Percentiles rank a stretch among this genome's conserved stretches.
phyloP scores from a whole-genome alignment of 1,284 basidiomycete species.

The Phylloboletellus chloephorus region DNA sequence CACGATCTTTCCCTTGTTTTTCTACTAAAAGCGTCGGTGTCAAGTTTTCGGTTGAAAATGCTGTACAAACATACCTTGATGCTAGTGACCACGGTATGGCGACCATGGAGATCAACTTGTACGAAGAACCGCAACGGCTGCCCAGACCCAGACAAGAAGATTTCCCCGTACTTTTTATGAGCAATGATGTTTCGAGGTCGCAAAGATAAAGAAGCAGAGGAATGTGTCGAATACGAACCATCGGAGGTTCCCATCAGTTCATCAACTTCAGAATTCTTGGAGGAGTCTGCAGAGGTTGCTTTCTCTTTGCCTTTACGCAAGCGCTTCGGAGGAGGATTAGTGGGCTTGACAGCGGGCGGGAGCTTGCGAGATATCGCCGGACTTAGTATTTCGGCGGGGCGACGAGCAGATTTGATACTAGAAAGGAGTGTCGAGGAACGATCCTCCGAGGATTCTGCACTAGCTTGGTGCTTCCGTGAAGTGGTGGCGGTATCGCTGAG shows the following conservation, averaged over 20 bases:
- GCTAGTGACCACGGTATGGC: slow-evolving; percentile 40
- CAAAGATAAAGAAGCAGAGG: slow-evolving; percentile 12
- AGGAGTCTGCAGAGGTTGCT: slow-evolving; percentile 17
- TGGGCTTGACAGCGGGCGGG: slow-evolving; percentile 15
- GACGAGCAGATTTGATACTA: slow-evolving; percentile 6
- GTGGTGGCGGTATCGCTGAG: slow-evolving; percentile 4
- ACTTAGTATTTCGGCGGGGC: slow-evolving; percentile 6
- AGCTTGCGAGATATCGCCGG: slow-evolving; percentile 23
- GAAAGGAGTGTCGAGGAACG: slow-evolving; percentile 7
- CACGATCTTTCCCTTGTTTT: slow-evolving; percentile 55
- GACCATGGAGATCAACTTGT: slow-evolving; percentile 49
- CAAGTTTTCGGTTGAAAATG: not conserved
- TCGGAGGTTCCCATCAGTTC: slow-evolving; percentile 11
- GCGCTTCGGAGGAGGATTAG: slow-evolving; percentile 20
- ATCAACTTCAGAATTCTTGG: slow-evolving; percentile 19
- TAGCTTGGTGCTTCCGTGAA: slow-evolving; percentile 9
- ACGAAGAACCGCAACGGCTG: slow-evolving; percentile 48
- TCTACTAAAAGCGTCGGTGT: slow-evolving; percentile 36
- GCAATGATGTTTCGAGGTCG: slow-evolving; percentile 17
- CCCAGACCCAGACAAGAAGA: slow-evolving; percentile 31
- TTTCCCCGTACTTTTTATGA: slow-evolving; percentile 22
- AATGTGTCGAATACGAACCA: slow-evolving; percentile 10
- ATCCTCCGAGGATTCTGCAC: slow-evolving; percentile 11
- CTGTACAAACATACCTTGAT: slow-evolving; percentile 47
- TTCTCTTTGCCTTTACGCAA: slow-evolving; percentile 29